phyloP scores from a whole-genome alignment of 129 eudicot species.

The Artemisia tridentata region DNA sequence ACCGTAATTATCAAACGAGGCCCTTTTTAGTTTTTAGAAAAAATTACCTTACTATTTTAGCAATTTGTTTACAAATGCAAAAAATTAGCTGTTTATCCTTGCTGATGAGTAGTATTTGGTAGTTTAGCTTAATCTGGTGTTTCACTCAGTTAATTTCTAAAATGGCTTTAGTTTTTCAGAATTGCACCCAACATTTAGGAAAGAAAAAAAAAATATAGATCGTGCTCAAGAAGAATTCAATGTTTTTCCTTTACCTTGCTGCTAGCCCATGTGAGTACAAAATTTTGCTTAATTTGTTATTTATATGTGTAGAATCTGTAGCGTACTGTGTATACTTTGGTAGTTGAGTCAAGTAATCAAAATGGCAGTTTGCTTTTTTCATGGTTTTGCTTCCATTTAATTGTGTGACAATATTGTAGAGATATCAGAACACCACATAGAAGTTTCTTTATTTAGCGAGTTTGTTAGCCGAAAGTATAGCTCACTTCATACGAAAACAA shows the following conservation, averaged over 20 bases:
- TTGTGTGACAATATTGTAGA: background rate
- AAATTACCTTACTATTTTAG: too few species aligned
- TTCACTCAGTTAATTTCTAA: too few species aligned
- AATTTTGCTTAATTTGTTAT: constrained; percentile 3
- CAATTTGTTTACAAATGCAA: too few species aligned
- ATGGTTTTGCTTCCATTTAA: constrained; percentile 12
- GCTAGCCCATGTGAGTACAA: constrained; percentile 68
- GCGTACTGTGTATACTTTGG: constrained; percentile 3
- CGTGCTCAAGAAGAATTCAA: constrained; percentile 77
- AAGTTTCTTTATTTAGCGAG: background rate
- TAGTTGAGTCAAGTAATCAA: constrained; percentile 11
- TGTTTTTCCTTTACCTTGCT: constrained; percentile 81
- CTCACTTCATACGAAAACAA: constrained; percentile 4
- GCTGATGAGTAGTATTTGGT: too few species aligned
- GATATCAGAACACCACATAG: background rate
- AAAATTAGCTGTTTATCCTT: too few species aligned
- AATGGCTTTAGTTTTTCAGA: too few species aligned
- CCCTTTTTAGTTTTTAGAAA: too few species aligned
- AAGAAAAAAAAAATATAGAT: too few species aligned
- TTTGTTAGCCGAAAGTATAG: background rate
- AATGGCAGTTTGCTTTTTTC: constrained; percentile 1
- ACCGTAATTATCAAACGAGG: too few species aligned
- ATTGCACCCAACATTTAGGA: too few species aligned
- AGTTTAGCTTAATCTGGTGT: too few species aligned
- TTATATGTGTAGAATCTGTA: constrained; percentile 18